Base-by-base conservation (phyloP, 2,329 filamentous ascomycete genomes). In the Neurospora sp. region DNA sequence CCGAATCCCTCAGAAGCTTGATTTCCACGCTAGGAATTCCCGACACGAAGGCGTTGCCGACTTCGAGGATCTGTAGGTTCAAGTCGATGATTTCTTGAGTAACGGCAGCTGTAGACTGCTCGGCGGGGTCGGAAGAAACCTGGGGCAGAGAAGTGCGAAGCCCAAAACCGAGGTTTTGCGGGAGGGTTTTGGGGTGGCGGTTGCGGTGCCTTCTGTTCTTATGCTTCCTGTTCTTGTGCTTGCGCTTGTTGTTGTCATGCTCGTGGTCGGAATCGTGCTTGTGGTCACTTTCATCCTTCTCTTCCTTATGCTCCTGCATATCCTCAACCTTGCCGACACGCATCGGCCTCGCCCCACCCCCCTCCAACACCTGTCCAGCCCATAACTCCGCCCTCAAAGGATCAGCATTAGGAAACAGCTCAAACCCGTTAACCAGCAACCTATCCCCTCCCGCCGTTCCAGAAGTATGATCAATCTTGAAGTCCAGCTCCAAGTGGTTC, bases 1-100 rank as follows among this genome's bases (percentile, higher is more conserved):
- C 79, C 4, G 83, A 82, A 0, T 85, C 87, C 81, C 89, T 86
- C 77, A 93, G 82, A 19, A 92, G 81, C 74, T 85, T 86, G 66
- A 92, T 81, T 66, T 86, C 84, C 70, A 93, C 82, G 38, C 80
- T 80, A 43, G 86, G 84, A 33, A 89, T 81, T 33, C 80, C 82
- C 66, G 86, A 80, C 69, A 90, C 78, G 71, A 88, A 87, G 62
- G 82, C 80, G 68, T 83, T 79, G 70, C 86, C 87, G 36, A 91
- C 85, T 76, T 89, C 84, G 71, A 89, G 83, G 72, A 91, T 84
- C 73, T 87, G 82, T 43, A 91, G 79, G 72, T 86, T 82, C 70
- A 91, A 76, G 43, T 81, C 78, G 68, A 90, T 78, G 3, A 89
- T 78, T 70, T 85, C 82, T 62, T 89, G 77, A 68, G 82, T 79